phyloP scores from a whole-genome alignment of 1,284 basidiomycete species.

The Porogramme epimiltina region DNA sequence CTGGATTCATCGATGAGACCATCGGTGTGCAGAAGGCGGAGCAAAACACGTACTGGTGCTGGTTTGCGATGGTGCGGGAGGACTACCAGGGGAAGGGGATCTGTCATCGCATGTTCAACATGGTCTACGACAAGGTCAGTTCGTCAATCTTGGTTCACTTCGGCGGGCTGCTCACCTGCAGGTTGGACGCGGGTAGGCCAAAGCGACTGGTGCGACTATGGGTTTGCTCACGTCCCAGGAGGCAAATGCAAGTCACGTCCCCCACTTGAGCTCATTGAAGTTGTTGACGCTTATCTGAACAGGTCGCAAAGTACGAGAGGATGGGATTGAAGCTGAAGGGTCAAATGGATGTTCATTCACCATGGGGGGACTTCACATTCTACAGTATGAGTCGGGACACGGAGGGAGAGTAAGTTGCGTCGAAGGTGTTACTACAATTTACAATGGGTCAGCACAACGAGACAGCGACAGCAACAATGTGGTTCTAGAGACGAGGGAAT shows the following conservation, averaged over 20 bases:
- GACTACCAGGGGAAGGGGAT: conserved; percentile 22
- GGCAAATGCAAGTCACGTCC: background rate
- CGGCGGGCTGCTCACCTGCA: no score
- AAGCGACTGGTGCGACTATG: background rate
- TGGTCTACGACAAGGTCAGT: no score
- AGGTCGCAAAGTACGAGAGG: conserved; percentile 10
- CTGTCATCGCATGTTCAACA: conserved; percentile 14
- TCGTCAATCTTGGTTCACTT: no score
- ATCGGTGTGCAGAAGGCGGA: conserved; percentile 14
- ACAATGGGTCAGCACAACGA: no score
- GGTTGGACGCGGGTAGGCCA: conserved; percentile 12
- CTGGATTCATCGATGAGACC: conserved; percentile 8
- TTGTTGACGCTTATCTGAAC: background rate
- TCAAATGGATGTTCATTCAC: conserved; percentile 3
- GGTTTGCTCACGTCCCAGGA: conserved; percentile 13
- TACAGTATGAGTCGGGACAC: background rate
- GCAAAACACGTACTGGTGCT: conserved; percentile 20
- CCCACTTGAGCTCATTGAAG: background rate
- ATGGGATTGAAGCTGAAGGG: conserved; percentile 5
- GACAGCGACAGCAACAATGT: no score
- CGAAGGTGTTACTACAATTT: no score
- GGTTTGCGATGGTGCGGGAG: conserved; percentile 18
- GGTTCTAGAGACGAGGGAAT: no score
- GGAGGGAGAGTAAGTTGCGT: background rate
- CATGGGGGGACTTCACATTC: conserved; percentile 7